These are phyloP conservation scores for Lindgomyces ingoldianus DNA, from an alignment of 495 filamentous ascomycete species.

Conservation along the genomic window DNA sequence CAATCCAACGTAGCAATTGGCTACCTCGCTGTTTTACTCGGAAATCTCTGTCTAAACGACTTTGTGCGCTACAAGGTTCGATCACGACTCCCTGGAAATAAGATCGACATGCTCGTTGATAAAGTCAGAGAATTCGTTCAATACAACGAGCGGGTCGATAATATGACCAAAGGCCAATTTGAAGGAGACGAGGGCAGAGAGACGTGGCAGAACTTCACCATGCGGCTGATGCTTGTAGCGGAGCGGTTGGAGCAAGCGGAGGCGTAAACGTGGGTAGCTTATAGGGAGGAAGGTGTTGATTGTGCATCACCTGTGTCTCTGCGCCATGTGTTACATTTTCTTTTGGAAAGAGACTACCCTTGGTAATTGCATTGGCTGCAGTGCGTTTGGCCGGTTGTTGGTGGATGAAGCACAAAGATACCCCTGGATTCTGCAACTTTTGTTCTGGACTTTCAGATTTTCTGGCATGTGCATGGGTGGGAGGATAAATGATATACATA, in stretches of 20 bases:
- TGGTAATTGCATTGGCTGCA: too few relatives aligned
- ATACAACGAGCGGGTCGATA: constrained; percentile 74
- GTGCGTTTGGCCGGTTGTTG: too few relatives aligned
- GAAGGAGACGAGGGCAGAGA: constrained; percentile 52
- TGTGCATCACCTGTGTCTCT: background rate
- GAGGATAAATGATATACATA: background rate
- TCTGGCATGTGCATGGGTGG: background rate
- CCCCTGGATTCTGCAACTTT: background rate
- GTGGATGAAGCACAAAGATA: too few relatives aligned
- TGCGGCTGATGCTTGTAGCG: constrained; percentile 60
- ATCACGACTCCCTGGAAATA: constrained; percentile 57
- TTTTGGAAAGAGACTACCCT: too few relatives aligned
- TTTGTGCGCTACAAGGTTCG: constrained; percentile 51
- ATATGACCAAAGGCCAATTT: constrained; percentile 40
- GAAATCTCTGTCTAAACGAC: constrained; percentile 71
- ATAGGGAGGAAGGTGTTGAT: background rate
- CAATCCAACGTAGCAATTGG: constrained; percentile 86
- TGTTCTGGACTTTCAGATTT: background rate
- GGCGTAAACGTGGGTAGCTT: constrained; percentile 1
- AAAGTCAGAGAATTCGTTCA: constrained; percentile 82
- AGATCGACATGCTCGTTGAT: constrained; percentile 65
- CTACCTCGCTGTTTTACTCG: constrained; percentile 83
- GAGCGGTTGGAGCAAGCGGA: constrained; percentile 44
- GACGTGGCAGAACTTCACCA: constrained; percentile 55
- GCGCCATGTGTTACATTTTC: background rate